Evolutionary conservation across 202 grass and related monocot species (phyloP), one percentile per base, ranked within the genome.

Genomic region (Elaeis oleifera): DNA sequence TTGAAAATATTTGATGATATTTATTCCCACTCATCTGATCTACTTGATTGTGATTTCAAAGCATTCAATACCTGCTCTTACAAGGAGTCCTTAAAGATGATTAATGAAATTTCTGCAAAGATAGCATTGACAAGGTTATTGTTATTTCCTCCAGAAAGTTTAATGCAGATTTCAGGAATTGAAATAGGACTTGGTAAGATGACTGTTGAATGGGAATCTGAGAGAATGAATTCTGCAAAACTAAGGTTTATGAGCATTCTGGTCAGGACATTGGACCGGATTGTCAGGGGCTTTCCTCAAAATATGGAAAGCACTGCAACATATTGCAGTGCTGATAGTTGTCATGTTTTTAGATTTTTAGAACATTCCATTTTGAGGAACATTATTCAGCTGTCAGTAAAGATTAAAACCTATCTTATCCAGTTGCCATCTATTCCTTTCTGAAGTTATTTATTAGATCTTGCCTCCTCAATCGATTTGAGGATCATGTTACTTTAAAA

Each of bases 401-500:
- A 90, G 59, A 74, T 71, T 64, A 74, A 78, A 70, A 73, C 26
- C 51, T 65, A 79, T 68, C 76, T 88, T 62, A 78, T 65, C 32
- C 69, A 81, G 20, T 65, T 85, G 57, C 80, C 82, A 48, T 78
- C 84, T 23, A 76, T 96, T 77, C 79, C 84, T 59, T 90, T 75
- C 80, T 96, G 31, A 75, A 68, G 51, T 73, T 71, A 52, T 85
- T 96, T 70, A 74, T 96, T 64, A 88, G 81, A 85, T 90, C 91
- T 78, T 96, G 70, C 49, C 86, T 96, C 50, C 59, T 96, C 67
- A 76, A 90, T 63, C 84, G 91, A 78, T 96, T 96, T 79, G 85
- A 76, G 72, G 91, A 88, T 74, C 81, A 77, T 75, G 48, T 78
- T 58, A 60, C 84, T 73, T 73, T 88, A 78, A 96, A 90, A 85